Base-by-base conservation (phyloP, 306 rosid species). In the Cicer chorassanicum region DNA sequence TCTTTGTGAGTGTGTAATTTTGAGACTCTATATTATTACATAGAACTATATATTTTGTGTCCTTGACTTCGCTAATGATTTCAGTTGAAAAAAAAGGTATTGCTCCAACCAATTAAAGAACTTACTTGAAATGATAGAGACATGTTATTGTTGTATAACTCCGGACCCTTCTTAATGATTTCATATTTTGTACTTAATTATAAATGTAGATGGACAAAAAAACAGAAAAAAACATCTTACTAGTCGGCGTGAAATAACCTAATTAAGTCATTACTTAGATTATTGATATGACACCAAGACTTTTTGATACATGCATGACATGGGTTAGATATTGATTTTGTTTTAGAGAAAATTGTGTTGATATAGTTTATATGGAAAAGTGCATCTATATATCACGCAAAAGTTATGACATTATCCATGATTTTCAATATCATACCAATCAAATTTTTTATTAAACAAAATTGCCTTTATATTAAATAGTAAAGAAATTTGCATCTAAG, bases 221-320 rank as follows among this genome's bases (percentile, higher is more conserved):
- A 29, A 43, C 49, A 11, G 16, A 65, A 56, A 56, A 56, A 12
- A 55, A 59, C 49, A 74, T 75, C 57, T 56, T 29, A 13, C 42
- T 36, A 77, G 84, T 79, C 71, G 82, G 62, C 55, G 39, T 24
- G 19, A 64, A 60, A 73, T 64, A 12, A 55, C 36, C 11, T 51
- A 42, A 18, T 73, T 66, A 40, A 13, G 49, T 19, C 40, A 24
- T 51, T 49, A 21, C 41, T 6, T 78, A 39, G 64, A 7, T 43
- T 79, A 45, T 48, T 48, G 48, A 64, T 9, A 11, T 19, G 78
- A 82, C 79, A 62, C 41, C 16, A 15, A 66, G 77, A 53, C 57
- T 70, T 21, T 49, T 77, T 78, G 29, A 49, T 69, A 50, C 59
- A 16, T 82, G 34, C 34, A 29, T 29, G 34, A 56, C 65, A 73